Base-by-base conservation (phyloP, 192 early-diverging fungal genomes). In the Rhizoclosmatium globosum region DNA sequence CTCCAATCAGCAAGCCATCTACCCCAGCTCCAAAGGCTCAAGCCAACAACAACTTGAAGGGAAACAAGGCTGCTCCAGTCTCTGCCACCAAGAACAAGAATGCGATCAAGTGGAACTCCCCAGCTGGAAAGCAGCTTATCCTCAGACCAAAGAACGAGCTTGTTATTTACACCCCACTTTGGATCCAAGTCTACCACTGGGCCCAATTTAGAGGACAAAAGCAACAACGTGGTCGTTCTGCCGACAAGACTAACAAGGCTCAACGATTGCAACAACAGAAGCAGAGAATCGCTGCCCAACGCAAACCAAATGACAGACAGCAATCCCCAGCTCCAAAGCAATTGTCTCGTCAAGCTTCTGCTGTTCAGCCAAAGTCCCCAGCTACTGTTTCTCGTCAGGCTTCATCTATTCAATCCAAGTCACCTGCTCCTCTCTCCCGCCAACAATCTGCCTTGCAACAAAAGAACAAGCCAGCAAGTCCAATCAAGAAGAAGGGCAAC, bases 171-270 rank as follows among this genome's bases (percentile, higher is more conserved):
- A 59, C 15, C 4, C 74, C 74, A 15, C 46, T 76, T 44, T 76
- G 74, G 74, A 41, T 76, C 9, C 74, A 76, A 56, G 62, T 76
- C 2, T 21, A 64, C 64, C 19, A 38, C 17, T 76, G 74, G 74
- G 43, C 47, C 19, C 11, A 48, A 2, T 7, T 19, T 7, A 71
- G 53, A 39, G n/a, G 38, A 1, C 11, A 48, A n/a, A 41, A 41
- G 50, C 17, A 7, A 9, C 15, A 53, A 4, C 48, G 74, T 21
- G 74, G 74, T 42, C 74, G 74, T 41, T 76, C 74, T 64, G 74
- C 74, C 7, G 64, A 76, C 47, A 64, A 76, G 48, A 19, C 45
- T 7, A 66, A 21, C 74, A 65, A 56, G 64, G 19, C 17, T n/a
- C 64, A 76, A 46, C 9, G 74, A 53, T 19, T 76, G 7, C 43